Evolutionary conservation across 495 filamentous ascomycete genomes (phyloP).

Genomic region (Durotheca rogersii): DNA sequence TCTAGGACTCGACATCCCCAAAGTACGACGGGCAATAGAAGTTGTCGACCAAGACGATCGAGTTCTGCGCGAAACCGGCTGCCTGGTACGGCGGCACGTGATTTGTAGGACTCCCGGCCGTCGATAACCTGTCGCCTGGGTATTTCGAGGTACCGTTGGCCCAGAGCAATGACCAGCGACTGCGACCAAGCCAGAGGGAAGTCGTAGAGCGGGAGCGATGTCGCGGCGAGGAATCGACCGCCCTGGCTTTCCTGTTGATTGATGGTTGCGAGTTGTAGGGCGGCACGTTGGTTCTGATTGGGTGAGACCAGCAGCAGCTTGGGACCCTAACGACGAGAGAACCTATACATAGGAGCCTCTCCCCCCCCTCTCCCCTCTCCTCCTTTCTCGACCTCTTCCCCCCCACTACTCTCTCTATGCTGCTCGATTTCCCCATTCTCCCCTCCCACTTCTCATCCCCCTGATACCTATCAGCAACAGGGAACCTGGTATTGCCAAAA

Average conservation of each 20-base stretch:
- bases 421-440: slow-evolving; percentile 19
- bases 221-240: too few species aligned
- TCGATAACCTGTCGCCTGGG: too few species aligned
- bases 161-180: background rate
- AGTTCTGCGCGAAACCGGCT: slow-evolving; percentile 12
- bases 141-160: background rate
- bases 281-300: too few species aligned
- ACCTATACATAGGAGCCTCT: too few species aligned
- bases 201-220: too few species aligned
- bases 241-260: too few species aligned
- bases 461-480: too few species aligned
- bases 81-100: slow-evolving; percentile 27
- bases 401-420: slow-evolving; percentile 20
- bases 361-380: too few species aligned
- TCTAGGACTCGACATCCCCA: slow-evolving; percentile 16
- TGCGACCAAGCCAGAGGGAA: too few species aligned
- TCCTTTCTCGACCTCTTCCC: too few species aligned
- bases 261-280: slow-evolving; percentile 19
- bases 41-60: slow-evolving; percentile 25
- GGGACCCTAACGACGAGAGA: too few species aligned
- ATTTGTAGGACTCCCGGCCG: slow-evolving; percentile 20
- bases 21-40: background rate
- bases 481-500: slow-evolving; percentile 1
- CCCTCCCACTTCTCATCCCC: background rate
- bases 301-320: too few species aligned